Evolutionary conservation across 192 early-diverging fungal species (phyloP).

Genomic region (Dispira simplex): DNA sequence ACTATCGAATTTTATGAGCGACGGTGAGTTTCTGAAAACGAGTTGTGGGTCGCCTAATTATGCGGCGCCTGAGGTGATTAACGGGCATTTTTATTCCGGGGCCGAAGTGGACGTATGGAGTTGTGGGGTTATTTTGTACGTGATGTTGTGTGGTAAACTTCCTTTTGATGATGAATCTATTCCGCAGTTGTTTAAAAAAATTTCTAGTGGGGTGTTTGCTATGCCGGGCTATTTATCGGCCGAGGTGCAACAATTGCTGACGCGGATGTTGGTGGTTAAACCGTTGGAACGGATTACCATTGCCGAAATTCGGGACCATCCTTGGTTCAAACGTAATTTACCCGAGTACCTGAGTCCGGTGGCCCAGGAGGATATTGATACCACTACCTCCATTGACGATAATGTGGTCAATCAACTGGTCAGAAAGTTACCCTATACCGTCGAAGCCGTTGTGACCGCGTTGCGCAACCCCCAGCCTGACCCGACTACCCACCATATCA

Average conservation of each 20-base stretch:
- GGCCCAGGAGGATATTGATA: conserved; percentile 47
- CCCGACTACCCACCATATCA: conserved; percentile 79
- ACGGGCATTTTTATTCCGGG: conserved; percentile 79
- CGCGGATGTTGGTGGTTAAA: conserved; percentile 89
- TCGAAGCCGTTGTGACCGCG: conserved; percentile 52
- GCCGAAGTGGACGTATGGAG: conserved; percentile 97
- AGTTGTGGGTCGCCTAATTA: conserved; percentile 79
- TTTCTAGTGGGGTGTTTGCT: conserved; percentile 87
- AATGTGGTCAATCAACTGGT: conserved; percentile 62
- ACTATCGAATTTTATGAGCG: conserved; percentile 81
- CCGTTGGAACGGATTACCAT: conserved; percentile 93
- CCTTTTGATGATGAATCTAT: conserved; percentile 95
- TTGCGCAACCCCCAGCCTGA: conserved; percentile 38
- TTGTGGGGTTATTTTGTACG: conserved; percentile 89
- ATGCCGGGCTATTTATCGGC: conserved; percentile 76
- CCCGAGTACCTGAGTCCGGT: conserved; percentile 86
- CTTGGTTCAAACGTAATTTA: conserved; percentile 76
- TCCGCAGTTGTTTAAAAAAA: conserved; percentile 78
- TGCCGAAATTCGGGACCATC: conserved; percentile 68
- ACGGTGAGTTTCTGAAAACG: conserved; percentile 74
- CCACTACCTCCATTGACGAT: conserved; percentile 54
- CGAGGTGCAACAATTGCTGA: conserved; percentile 65
- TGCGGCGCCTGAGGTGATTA: conserved; percentile 72
- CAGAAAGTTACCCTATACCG: conserved; percentile 25
- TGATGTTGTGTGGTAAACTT: conserved; percentile 82